Percentiles rank a stretch among this genome's conserved stretches.
phyloP scores from a whole-genome alignment of 2,329 filamentous ascomycete species.

The Hypomyces rosellus region DNA sequence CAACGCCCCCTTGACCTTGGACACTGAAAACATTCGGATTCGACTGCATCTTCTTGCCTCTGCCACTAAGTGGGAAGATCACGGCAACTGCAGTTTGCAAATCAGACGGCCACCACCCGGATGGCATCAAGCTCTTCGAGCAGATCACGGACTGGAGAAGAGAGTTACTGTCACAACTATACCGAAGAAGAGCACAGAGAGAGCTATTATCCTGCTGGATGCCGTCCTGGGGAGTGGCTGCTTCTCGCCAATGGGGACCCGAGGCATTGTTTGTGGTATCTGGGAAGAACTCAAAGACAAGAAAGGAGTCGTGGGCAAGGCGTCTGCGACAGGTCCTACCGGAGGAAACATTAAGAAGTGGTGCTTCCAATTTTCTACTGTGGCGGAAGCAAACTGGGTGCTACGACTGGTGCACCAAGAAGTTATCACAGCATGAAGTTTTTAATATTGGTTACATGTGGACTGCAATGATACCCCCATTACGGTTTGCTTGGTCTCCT shows the following conservation, averaged over 20 bases:
- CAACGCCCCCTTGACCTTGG: constrained; percentile 58
- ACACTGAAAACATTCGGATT: constrained; percentile 64
- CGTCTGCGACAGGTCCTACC: constrained; percentile 44
- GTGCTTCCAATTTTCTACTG: constrained; percentile 55
- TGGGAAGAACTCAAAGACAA: constrained; percentile 71
- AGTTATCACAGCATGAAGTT: constrained; percentile 34
- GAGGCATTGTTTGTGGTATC: constrained; percentile 82
- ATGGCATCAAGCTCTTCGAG: constrained; percentile 51
- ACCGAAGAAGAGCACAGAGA: constrained; percentile 52
- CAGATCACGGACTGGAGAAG: constrained; percentile 69
- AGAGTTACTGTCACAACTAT: constrained; percentile 73
- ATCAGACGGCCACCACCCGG: constrained; percentile 69
- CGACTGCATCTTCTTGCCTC: constrained; percentile 75
- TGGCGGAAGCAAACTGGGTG: constrained; percentile 49
- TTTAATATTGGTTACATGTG: not conserved
- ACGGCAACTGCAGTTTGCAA: constrained; percentile 76
- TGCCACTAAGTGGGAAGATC: constrained; percentile 80
- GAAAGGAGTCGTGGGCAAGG: constrained; percentile 48
- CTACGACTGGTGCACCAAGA: constrained; percentile 52
- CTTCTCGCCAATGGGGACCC: constrained; percentile 76
- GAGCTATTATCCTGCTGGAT: constrained; percentile 65
- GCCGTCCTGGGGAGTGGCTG: constrained; percentile 78
- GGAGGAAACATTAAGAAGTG: constrained; percentile 54
- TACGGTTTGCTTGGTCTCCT: not conserved
- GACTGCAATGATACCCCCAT: not conserved